phyloP scores from a whole-genome alignment of 768 basidiomycete genomes.

The Serpula lacrymans region DNA sequence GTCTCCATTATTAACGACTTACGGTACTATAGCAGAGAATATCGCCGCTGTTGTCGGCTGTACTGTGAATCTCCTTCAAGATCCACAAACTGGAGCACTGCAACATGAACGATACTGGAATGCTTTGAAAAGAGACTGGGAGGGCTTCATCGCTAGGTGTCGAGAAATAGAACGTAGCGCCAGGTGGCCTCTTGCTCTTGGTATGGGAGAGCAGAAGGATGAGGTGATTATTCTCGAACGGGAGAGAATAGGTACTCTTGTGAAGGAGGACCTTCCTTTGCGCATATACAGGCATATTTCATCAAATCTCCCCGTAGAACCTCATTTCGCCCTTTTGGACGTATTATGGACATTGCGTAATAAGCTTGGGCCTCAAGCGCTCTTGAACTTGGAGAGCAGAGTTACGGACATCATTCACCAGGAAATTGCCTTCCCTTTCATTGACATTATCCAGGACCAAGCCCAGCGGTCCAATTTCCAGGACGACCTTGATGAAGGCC shows the following conservation, averaged over 20 bases:
- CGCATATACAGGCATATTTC: constrained; percentile 49
- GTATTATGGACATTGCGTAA: constrained; percentile 61
- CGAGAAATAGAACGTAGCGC: constrained; percentile 86
- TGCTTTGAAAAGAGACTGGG: constrained; percentile 89
- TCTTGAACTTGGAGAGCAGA: constrained; percentile 55
- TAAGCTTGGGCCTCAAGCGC: constrained; percentile 55
- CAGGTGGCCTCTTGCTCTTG: constrained; percentile 74
- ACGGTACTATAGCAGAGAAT: constrained; percentile 66
- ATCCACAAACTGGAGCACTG: constrained; percentile 75
- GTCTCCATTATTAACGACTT: constrained; percentile 56
- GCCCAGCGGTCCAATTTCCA: constrained; percentile 49
- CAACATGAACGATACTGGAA: constrained; percentile 81
- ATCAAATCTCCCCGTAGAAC: constrained; percentile 41
- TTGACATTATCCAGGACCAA: constrained; percentile 71
- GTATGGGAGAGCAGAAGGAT: constrained; percentile 34
- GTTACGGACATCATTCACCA: constrained; percentile 67
- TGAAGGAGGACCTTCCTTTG: constrained; percentile 66
- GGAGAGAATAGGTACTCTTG: constrained; percentile 67
- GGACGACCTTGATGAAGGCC: constrained; percentile 56
- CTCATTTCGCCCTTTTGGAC: constrained; percentile 55
- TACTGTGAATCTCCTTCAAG: constrained; percentile 68
- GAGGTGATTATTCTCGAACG: constrained; percentile 69
- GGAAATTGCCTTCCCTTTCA: constrained; percentile 73
- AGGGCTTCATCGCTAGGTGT: constrained; percentile 90
- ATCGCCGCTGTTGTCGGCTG: constrained; percentile 86